These are phyloP conservation scores for Globisporangium splendens DNA, from an alignment of 352 stramenopile genomes.

Conservation along the genomic window DNA sequence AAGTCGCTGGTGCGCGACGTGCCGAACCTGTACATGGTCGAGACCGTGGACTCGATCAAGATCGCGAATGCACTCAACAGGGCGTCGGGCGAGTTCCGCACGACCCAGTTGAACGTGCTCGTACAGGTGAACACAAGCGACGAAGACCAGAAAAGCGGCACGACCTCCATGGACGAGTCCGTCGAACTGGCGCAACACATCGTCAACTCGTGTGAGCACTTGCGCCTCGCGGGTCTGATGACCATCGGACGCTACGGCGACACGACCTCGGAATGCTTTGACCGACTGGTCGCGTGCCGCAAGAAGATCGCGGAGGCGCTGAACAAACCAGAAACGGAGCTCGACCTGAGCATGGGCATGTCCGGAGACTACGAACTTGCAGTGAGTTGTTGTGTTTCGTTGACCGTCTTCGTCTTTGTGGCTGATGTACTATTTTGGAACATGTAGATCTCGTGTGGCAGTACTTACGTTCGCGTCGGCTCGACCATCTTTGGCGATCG, in stretches of 20 bases:
- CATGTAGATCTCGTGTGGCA: constrained; percentile 90
- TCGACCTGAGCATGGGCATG: constrained; percentile 99
- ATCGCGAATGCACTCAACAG: constrained; percentile 95
- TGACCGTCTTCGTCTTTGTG: constrained; percentile 1
- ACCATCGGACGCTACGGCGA: constrained; percentile 97
- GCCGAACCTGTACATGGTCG: constrained; percentile 92
- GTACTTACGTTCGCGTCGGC: constrained; percentile 95
- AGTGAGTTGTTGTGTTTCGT: constrained; percentile 23
- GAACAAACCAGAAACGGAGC: constrained; percentile 44
- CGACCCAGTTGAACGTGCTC: constrained; percentile 89
- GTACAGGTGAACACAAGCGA: constrained; percentile 98
- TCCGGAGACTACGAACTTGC: constrained; percentile 97
- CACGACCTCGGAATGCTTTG: constrained; percentile 89
- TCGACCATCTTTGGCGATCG: constrained; percentile 97
- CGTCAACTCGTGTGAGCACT: constrained; percentile 78
- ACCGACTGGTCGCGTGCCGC: constrained; percentile 77
- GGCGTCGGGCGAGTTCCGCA: constrained; percentile 61
- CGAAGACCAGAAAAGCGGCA: constrained; percentile 97
- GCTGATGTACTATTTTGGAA: background rate
- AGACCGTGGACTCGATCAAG: constrained; percentile 97
- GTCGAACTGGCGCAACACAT: constrained; percentile 88
- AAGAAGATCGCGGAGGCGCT: constrained; percentile 67
- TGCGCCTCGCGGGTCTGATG: constrained; percentile 97
- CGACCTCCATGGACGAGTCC: constrained; percentile 77
- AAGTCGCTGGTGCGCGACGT: constrained; percentile 90